Evolutionary conservation across 495 filamentous ascomycete genomes (phyloP).

Genomic region (Daldinia caldariorum): DNA sequence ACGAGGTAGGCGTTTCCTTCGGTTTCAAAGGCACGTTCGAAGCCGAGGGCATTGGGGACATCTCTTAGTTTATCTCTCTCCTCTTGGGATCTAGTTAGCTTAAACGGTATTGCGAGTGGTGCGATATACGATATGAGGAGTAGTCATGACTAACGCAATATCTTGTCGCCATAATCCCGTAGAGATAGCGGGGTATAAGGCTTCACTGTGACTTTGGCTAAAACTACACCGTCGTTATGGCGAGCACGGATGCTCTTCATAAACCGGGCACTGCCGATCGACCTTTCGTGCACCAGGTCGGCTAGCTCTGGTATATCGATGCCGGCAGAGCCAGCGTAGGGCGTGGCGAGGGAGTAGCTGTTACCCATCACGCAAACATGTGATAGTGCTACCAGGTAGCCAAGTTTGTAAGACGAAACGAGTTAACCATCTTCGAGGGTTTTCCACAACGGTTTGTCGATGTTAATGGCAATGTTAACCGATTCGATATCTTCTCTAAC

Average conservation of each 20-base stretch:
- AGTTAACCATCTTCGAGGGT: conserved; percentile 34
- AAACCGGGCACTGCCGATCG: conserved; percentile 91
- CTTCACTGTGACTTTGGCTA: conserved; percentile 95
- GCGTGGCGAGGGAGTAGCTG: conserved; percentile 90
- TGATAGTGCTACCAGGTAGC: conserved; percentile 47
- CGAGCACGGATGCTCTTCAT: conserved; percentile 95
- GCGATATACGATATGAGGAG: no score
- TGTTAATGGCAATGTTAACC: not conserved
- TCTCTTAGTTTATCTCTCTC: conserved; percentile 82
- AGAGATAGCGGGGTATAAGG: conserved; percentile 78
- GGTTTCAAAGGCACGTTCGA: conserved; percentile 90
- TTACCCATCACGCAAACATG: conserved; percentile 80
- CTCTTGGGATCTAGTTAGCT: conserved; percentile 59
- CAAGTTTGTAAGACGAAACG: conserved; percentile 23
- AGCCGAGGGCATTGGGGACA: conserved; percentile 90
- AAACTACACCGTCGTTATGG: conserved; percentile 86
- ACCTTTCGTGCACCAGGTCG: conserved; percentile 90
- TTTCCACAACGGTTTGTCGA: conserved; percentile 13
- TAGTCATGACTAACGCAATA: conserved; percentile 68
- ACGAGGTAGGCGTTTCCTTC: conserved; percentile 90
- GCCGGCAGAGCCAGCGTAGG: conserved; percentile 87
- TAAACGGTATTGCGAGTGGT: not conserved
- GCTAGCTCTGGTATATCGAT: conserved; percentile 94
- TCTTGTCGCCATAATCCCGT: conserved; percentile 76
- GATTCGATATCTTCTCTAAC: conserved; percentile 9